phyloP scores from a whole-genome alignment of 2,329 filamentous ascomycete genomes.

The Nothophaeocryptopus gaeumannii region DNA sequence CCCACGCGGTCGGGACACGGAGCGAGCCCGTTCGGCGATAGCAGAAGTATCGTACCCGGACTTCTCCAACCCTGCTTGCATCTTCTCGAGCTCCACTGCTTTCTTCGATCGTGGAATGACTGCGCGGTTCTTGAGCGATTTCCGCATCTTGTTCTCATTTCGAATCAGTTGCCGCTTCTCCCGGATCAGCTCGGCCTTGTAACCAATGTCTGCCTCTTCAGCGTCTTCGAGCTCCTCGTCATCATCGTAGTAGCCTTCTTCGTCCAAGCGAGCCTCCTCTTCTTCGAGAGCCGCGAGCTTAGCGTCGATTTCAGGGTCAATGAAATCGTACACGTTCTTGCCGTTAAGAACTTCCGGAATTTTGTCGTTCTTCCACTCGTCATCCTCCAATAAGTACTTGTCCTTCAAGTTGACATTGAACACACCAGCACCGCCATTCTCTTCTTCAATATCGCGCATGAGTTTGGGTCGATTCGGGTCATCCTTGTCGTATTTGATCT shows the following conservation, averaged over 20 bases:
- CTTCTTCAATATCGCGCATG: constrained; percentile 82
- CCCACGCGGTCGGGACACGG: constrained; percentile 65
- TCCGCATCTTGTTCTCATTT: constrained; percentile 93
- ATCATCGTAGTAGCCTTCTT: constrained; percentile 89
- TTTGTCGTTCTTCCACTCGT: constrained; percentile 94
- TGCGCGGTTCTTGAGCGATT: constrained; percentile 94
- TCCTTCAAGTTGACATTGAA: constrained; percentile 89
- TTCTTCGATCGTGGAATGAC: constrained; percentile 81
- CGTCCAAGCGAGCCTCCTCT: constrained; percentile 89
- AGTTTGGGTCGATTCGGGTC: constrained; percentile 81
- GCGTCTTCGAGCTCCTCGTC: constrained; percentile 75
- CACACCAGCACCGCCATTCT: constrained; percentile 92
- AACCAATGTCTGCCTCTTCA: constrained; percentile 79
- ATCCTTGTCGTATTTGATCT: constrained; percentile 84
- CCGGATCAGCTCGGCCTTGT: constrained; percentile 92
- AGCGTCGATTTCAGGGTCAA: constrained; percentile 93
- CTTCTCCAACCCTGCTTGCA: constrained; percentile 79
- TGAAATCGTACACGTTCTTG: constrained; percentile 95
- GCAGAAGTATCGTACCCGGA: constrained; percentile 81
- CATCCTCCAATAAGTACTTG: constrained; percentile 81
- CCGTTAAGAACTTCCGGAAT: constrained; percentile 92
- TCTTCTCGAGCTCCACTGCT: constrained; percentile 78
- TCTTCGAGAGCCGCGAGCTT: constrained; percentile 90
- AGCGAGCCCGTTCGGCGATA: constrained; percentile 69
- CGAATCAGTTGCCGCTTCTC: constrained; percentile 90